Base-by-base conservation (phyloP, 345 rosid species). In the Salix caprea region DNA sequence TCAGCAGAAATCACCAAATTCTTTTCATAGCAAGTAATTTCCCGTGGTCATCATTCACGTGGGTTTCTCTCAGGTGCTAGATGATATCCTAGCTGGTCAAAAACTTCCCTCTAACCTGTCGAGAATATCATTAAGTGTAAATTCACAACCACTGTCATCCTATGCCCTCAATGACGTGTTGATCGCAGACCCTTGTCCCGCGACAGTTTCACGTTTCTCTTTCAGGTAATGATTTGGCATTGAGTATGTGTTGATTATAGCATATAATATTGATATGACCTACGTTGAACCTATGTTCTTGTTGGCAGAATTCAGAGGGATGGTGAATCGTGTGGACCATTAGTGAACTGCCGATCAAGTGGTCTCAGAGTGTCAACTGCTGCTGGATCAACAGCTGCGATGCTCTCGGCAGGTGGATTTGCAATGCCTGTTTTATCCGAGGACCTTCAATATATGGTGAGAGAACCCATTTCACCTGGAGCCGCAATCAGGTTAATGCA, bases 341-440 rank as follows among this genome's bases (percentile, higher is more conserved):
- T 87, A 65, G 88, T 88, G 76, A 89, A 90, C 84, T 84, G 97
- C 67, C 87, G 94, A 72, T 90, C 99, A 70, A 93, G 99, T 70
- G 99, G 99, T 76, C 85, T 95, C 37, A 89, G 97, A 89, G 86
- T 91, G 69, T 95, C 96, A 56, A 91, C 93, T 48, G 92, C 98
- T 18, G 90, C 92, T 69, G 99, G 98, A 65, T 91, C 97, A 60
- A 91, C 99, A 0, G 96, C 96, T 7, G 97, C 99, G 74, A 95
- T 91, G 96, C 90, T 79, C 30, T 95, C 98, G 19, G 96, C 96
- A 13, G 97, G 99, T 78, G 99, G 98, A 71, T 89, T 86, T 30
- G 68, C 79, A 46, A 89, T 95, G 96, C 94, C 97, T 40, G 87
- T 88, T 73, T 74, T 88, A 71, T 91, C 94, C 48, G 79, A 69